Percentiles rank a stretch among this genome's conserved stretches.
Conservation (phyloP, 345 rosid genomes). For the Populus euphratica region DNA sequence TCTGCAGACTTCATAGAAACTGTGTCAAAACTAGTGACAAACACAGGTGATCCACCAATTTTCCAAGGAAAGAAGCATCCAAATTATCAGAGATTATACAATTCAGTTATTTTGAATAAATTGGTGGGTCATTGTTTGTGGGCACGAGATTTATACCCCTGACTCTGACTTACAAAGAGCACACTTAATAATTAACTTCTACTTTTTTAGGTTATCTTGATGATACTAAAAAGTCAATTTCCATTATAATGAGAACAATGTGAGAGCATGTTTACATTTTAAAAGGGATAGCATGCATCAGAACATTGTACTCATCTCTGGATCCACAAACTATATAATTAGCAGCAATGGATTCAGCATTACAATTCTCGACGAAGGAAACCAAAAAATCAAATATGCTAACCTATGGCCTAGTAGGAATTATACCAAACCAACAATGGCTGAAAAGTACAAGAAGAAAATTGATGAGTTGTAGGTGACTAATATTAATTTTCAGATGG, state of each 20-base stretch:
- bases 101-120: background rate
- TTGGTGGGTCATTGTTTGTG: background rate
- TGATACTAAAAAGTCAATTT: background rate
- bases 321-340: too few species aligned
- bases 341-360: too few species aligned
- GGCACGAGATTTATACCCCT: background rate
- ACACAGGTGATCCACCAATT: background rate
- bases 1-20: too few species aligned
- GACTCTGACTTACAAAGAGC: background rate
- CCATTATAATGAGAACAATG: background rate
- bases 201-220: background rate
- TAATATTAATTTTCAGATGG: too few species aligned
- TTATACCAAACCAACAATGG: too few species aligned
- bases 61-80: background rate
- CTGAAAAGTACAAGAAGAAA: too few species aligned
- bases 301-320: too few species aligned
- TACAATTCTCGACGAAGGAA: too few species aligned
- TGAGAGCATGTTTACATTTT: background rate
- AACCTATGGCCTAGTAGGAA: too few species aligned
- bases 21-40: background rate
- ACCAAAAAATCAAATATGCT: too few species aligned
- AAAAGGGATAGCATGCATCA: background rate
- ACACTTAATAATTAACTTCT: too few species aligned
- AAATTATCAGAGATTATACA: conserved; percentile 1
- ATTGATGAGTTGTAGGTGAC: too few species aligned